phyloP scores from a whole-genome alignment of 1,139 yeast genomes.

The Kodamaea ohmeri region DNA sequence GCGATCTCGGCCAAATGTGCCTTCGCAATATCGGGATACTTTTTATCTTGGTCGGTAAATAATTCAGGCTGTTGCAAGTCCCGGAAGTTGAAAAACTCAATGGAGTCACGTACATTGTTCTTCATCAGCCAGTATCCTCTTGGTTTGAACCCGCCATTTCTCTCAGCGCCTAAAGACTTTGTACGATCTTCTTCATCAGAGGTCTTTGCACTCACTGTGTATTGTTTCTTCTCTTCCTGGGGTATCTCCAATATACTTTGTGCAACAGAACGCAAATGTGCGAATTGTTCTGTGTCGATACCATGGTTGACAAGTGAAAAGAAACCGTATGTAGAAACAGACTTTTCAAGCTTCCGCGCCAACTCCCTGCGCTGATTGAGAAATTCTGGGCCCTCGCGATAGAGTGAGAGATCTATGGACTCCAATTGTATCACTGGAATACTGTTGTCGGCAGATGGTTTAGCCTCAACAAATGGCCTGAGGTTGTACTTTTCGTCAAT shows the following conservation, averaged over 20 bases:
- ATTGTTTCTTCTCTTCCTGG: slow-evolving; percentile 37
- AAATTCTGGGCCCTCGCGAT: slow-evolving; percentile 33
- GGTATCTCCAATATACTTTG: slow-evolving; percentile 41
- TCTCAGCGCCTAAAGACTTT: slow-evolving; percentile 40
- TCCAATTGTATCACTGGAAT: slow-evolving; percentile 27
- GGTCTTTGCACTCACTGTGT: slow-evolving; percentile 38
- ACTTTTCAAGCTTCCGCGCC: slow-evolving; percentile 34
- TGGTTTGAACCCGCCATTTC: slow-evolving; percentile 49
- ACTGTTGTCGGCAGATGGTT: slow-evolving; percentile 20
- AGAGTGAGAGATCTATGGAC: slow-evolving; percentile 36
- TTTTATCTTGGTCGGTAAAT: slow-evolving; percentile 15
- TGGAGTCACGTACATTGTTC: slow-evolving; percentile 40
- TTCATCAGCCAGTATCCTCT: slow-evolving; percentile 44
- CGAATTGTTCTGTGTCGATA: slow-evolving; percentile 25
- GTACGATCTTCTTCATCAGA: slow-evolving; percentile 31
- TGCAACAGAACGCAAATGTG: slow-evolving; percentile 33
- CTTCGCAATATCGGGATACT: slow-evolving; percentile 29
- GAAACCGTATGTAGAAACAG: slow-evolving; percentile 45
- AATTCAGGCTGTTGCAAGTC: slow-evolving; percentile 31
- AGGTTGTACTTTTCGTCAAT: slow-evolving; percentile 29
- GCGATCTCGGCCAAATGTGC: slow-evolving; percentile 28
- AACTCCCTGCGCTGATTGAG: slow-evolving; percentile 24
- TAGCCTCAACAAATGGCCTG: slow-evolving; percentile 33
- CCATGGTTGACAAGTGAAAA: slow-evolving; percentile 43
- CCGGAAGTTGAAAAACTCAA: slow-evolving; percentile 41